Evolutionary conservation across 2,329 filamentous ascomycete genomes (phyloP).

Genomic region (Cytospora mali): DNA sequence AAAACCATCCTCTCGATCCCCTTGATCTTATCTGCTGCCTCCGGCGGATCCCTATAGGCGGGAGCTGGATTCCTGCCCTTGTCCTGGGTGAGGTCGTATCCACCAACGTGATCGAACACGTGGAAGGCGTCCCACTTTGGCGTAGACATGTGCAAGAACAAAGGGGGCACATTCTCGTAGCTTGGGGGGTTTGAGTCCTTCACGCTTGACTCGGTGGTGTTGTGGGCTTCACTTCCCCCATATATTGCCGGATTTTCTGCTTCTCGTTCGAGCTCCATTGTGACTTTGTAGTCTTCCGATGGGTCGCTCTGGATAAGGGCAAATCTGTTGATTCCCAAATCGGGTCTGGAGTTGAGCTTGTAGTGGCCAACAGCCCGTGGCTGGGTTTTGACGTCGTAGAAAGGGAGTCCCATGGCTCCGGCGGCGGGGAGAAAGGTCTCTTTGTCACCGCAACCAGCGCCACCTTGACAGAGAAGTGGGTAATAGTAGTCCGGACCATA

Average conservation of each 20-base stretch:
- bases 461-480: slow-evolving; percentile 47
- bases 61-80: background rate
- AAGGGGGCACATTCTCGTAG: background rate
- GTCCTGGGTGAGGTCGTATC: slow-evolving; percentile 5
- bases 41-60: slow-evolving; percentile 3
- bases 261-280: background rate
- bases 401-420: slow-evolving; percentile 41
- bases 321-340: background rate
- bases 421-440: slow-evolving; percentile 51
- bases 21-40: background rate
- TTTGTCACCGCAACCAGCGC: slow-evolving; percentile 48
- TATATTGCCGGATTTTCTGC: background rate
- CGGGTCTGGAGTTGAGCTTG: background rate
- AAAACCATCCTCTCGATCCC: slow-evolving; percentile 8
- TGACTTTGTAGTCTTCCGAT: background rate
- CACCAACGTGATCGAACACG: background rate
- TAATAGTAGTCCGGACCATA: slow-evolving; percentile 55
- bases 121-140: slow-evolving; percentile 11
- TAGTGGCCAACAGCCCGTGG: slow-evolving; percentile 6
- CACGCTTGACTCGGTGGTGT: background rate
- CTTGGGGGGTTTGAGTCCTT: background rate
- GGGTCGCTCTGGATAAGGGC: background rate
- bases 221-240: background rate
- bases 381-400: slow-evolving; percentile 42
- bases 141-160: slow-evolving; percentile 7